Percentiles rank a stretch among this genome's conserved stretches.
phyloP scores from a whole-genome alignment of 768 basidiomycete species.

The Tulasnella sp. region DNA sequence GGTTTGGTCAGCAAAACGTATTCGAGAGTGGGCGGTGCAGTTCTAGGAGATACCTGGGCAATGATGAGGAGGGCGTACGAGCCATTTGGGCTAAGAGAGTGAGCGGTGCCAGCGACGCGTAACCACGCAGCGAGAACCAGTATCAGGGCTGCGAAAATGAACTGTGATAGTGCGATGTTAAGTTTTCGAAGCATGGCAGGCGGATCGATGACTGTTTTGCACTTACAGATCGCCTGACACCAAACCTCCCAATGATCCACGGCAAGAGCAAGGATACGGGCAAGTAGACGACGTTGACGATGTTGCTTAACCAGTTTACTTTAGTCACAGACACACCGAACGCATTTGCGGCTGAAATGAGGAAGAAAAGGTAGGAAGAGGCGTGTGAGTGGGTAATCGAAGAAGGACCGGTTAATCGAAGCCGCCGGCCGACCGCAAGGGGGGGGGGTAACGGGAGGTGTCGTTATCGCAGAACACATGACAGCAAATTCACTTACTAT shows the following conservation, averaged over 20 bases:
- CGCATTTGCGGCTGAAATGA: background rate
- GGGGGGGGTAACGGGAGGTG: background rate
- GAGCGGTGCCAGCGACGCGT: slow-evolving; percentile 64
- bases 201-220: background rate
- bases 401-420: background rate
- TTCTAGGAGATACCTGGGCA: slow-evolving; percentile 52
- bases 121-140: slow-evolving; percentile 69
- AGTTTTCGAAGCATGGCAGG: background rate
- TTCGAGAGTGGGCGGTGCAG: background rate
- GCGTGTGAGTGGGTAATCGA: slow-evolving; percentile 3
- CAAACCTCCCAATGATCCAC: slow-evolving; percentile 52
- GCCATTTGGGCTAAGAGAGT: slow-evolving; percentile 47
- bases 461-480: background rate
- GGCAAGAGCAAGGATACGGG: slow-evolving; percentile 61
- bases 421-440: background rate
- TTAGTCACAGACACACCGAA: slow-evolving; percentile 66
- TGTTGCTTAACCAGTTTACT: slow-evolving; percentile 78
- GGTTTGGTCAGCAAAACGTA: background rate
- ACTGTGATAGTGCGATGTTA: slow-evolving; percentile 41
- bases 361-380: background rate
- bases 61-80: slow-evolving; percentile 65
- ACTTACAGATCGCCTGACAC: slow-evolving; percentile 60
- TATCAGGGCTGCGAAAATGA: slow-evolving; percentile 51
- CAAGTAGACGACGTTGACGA: slow-evolving; percentile 58
- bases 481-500: slow-evolving; percentile 43